Percentiles rank a stretch among this genome's conserved stretches.
Evolutionary conservation across 2,329 filamentous ascomycete species (phyloP).

Genomic region (Metarhizium rileyi): DNA sequence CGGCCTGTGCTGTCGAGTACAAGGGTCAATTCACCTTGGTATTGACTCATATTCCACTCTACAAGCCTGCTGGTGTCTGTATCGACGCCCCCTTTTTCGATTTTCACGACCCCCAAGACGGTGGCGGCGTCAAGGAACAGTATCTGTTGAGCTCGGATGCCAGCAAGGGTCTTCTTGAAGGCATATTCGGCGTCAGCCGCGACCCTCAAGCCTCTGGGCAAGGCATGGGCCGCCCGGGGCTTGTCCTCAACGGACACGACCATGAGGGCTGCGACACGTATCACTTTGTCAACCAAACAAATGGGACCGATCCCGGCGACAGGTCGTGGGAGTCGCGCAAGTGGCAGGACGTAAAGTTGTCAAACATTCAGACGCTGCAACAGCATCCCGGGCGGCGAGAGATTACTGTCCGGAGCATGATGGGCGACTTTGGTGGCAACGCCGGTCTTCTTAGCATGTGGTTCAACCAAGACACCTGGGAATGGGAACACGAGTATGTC

Average conservation of each 20-base stretch:
- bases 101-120: slow-evolving; percentile 58
- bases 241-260: slow-evolving; percentile 89
- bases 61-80: slow-evolving; percentile 75
- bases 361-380: slow-evolving; percentile 29
- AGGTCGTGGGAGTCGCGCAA: slow-evolving; percentile 39
- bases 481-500: slow-evolving; percentile 75
- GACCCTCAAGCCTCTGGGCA: slow-evolving; percentile 45
- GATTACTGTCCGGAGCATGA: slow-evolving; percentile 94
- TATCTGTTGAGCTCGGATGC: slow-evolving; percentile 73
- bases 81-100: slow-evolving; percentile 76
- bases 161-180: slow-evolving; percentile 68
- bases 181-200: slow-evolving; percentile 69
- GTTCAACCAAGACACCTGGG: slow-evolving; percentile 64
- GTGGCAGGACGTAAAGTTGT: slow-evolving; percentile 35
- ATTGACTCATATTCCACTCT: slow-evolving; percentile 83
- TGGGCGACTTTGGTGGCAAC: slow-evolving; percentile 92
- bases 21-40: slow-evolving; percentile 67
- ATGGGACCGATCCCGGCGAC: slow-evolving; percentile 27
- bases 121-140: slow-evolving; percentile 76
- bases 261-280: slow-evolving; percentile 88
- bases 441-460: slow-evolving; percentile 80
- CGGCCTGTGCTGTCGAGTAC: slow-evolving; percentile 50
- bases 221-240: slow-evolving; percentile 60
- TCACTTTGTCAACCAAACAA: slow-evolving; percentile 65
- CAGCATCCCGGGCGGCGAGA: slow-evolving; percentile 63